Base-by-base conservation (phyloP, 2,329 filamentous ascomycete genomes). In the Apiospora rasikravindrae region DNA sequence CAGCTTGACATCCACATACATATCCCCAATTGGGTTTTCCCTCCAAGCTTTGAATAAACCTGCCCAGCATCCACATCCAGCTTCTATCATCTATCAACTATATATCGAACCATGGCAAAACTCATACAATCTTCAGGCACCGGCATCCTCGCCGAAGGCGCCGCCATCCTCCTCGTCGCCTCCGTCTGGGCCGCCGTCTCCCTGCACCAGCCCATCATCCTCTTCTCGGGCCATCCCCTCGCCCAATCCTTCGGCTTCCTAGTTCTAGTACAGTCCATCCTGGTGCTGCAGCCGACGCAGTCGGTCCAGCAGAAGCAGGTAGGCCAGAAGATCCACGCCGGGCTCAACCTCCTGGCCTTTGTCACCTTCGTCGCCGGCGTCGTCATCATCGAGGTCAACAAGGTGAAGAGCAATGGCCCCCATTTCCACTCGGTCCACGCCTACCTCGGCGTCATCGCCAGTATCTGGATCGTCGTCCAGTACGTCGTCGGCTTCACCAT, bases 161-260 rank as follows among this genome's bases (percentile, higher is more conserved):
- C 94, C 71, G 89, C 92, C 71, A 85, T 94, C 83, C 89, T 98
- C 75, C 89, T 98, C 74, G 85, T 91, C 68, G 89, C 90, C 47
- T 89, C 96, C 71, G 87, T 97, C 75, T 98, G 94, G 94, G 89
- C 90, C 66, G 89, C 89, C 71, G 89, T 98, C 75, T 90, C 98
- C 79, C 88, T 90, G 57, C 86, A 91, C 71, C 82, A 78, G 37
- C 80, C 80, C 42, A 80, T 97, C 74, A 93, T 94, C 51, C 90
- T 98, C 77, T 98, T 98, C 88, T 95, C 94, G 24, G 90, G 92
- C 11, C 96, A 98, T 82, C 96, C 96, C 10, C 91, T 98, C 80
- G 85, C 91, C 72, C 86, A 89, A 83, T 87, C 85, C 14, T 75
- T 92, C 72, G 95, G 91, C 68, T 82, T 97, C 72, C 86, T 98